Evolutionary conservation across 768 basidiomycete genomes (phyloP).

Genomic region (Collybia sp.): DNA sequence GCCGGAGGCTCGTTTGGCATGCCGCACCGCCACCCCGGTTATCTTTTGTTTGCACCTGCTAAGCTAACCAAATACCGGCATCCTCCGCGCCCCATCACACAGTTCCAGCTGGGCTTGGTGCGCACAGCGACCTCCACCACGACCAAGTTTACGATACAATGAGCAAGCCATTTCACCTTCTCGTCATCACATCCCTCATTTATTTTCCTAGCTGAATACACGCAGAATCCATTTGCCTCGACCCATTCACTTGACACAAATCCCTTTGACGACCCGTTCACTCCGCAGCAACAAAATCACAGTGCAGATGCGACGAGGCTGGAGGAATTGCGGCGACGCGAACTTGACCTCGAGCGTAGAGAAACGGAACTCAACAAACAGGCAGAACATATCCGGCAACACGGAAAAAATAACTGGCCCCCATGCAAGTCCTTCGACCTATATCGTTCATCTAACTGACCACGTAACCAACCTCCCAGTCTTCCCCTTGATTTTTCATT

Average conservation of each 20-base stretch:
- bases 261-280: slow-evolving; percentile 79
- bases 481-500: slow-evolving; percentile 92
- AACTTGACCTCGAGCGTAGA: slow-evolving; percentile 75
- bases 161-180: slow-evolving; percentile 21
- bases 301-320: slow-evolving; percentile 35
- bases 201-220: slow-evolving; percentile 24
- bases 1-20: too few species aligned
- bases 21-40: too few species aligned
- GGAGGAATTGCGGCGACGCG: slow-evolving; percentile 72
- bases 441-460: slow-evolving; percentile 10
- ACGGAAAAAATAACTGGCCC: slow-evolving; percentile 93
- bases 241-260: slow-evolving; percentile 82
- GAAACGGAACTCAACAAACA: slow-evolving; percentile 71
- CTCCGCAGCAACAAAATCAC: slow-evolving; percentile 20
- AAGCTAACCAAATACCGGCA: too few species aligned
- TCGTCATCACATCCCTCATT: neutral
- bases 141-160: slow-evolving; percentile 21
- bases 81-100: too few species aligned
- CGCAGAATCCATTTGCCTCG: slow-evolving; percentile 81
- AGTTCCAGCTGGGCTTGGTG: too few species aligned
- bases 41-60: too few species aligned
- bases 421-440: slow-evolving; percentile 52
- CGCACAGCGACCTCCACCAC: neutral
- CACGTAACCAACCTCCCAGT: slow-evolving; percentile 41
- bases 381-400: slow-evolving; percentile 62